Base-by-base conservation (phyloP, 306 rosid genomes). In the Malus asiatica region DNA sequence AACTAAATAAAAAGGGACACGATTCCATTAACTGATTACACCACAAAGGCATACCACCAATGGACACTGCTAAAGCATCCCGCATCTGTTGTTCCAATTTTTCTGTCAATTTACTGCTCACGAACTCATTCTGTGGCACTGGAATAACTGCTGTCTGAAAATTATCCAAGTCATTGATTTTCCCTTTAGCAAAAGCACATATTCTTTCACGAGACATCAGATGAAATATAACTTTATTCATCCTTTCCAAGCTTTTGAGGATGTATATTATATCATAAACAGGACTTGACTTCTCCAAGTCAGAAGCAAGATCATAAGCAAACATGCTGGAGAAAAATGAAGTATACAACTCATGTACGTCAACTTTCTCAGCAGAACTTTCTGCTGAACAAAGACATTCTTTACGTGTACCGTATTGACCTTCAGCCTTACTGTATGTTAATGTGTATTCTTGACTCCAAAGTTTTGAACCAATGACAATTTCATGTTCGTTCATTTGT, bases 21-120 rank as follows among this genome's bases (percentile, higher is more conserved):
- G 98, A 89, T 53, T 76, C 83, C 86, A 96, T 83, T 78, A 92
- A 80, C 77, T 90, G 90, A 80, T 72, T 87, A 79, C 96, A 96
- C 99, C 98, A 96, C 70, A 75, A 76, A 77, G 99, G 99, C 91
- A 96, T 88, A 72, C 93, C 92, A 67, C 96, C 94, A 72, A 71
- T 51, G n/a, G 91, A 90, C 67, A 93, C 85, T 44, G 96, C 90
- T 81, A 87, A 76, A 73, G 84, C 55, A 79, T 96, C 99, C 78
- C 93, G 83, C 98, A 96, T 90, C 81, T 92, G 99, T 78, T 93
- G 98, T 83, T 96, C 99, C 62, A 96, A 84, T 83, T 96, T 96
- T 82, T 92, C 99, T 6, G 98, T 93, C 88, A 96, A 83, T 82
- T 96, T 96, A 75, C 80, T 84, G 78, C 87, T 96, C 66, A 90